Evolutionary conservation across 768 basidiomycete species (phyloP).

Genomic region (Boletus rufocinnamomeus): DNA sequence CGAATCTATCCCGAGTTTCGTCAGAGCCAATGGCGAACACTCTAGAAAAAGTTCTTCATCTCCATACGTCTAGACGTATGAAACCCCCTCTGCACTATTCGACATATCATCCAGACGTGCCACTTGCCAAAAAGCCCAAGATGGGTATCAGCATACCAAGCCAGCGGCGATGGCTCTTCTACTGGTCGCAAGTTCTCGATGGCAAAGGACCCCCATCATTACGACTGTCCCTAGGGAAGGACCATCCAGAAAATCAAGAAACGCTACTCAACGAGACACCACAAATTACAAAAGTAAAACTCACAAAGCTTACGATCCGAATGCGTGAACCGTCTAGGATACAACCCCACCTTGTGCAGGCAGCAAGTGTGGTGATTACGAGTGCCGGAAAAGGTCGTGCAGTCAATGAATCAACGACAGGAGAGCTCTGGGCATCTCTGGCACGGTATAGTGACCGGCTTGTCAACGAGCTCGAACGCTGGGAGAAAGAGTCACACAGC

Average conservation of each 20-base stretch:
- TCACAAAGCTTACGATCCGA: constrained; percentile 59
- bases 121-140: constrained; percentile 35
- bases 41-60: constrained; percentile 58
- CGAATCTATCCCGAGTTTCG: constrained; percentile 13
- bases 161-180: constrained; percentile 76
- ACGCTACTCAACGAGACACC: constrained; percentile 11
- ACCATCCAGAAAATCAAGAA: constrained; percentile 12
- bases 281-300: constrained; percentile 46
- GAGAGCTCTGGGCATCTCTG: constrained; percentile 68
- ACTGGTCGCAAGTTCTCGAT: constrained; percentile 70
- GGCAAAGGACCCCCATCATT: constrained; percentile 54
- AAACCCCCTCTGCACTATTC: constrained; percentile 34
- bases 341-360: constrained; percentile 54
- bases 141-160: constrained; percentile 81
- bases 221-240: constrained; percentile 36
- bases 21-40: constrained; percentile 33
- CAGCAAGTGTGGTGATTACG: constrained; percentile 56
- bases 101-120: constrained; percentile 17
- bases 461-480: constrained; percentile 59
- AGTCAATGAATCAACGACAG: constrained; percentile 31
- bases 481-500: constrained; percentile 58
- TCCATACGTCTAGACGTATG: constrained; percentile 75
- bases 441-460: constrained; percentile 80
- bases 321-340: constrained; percentile 57
- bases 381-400: constrained; percentile 42